Evolutionary conservation across 2,329 filamentous ascomycete genomes (phyloP).

Genomic region (Plenodomus lindquistii): DNA sequence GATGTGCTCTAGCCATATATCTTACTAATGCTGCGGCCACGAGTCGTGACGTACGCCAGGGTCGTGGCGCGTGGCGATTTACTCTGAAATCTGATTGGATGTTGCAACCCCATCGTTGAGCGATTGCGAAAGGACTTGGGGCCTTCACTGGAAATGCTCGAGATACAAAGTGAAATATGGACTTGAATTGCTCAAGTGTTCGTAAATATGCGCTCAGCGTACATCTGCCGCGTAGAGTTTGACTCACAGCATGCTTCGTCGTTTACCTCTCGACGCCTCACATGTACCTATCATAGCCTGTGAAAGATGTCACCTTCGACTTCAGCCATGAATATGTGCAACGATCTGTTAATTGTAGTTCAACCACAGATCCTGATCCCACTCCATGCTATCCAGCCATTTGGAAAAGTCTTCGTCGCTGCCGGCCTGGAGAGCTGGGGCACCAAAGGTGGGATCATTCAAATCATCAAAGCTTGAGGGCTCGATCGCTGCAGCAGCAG

Average conservation of each 20-base stretch:
- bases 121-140: background rate
- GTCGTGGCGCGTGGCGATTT: background rate
- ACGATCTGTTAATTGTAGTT: conserved; percentile 22
- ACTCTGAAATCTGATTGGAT: conserved; percentile 3
- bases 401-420: conserved; percentile 50
- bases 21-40: conserved; percentile 13
- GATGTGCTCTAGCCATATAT: background rate
- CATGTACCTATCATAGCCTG: too few relatives aligned
- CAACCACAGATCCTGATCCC: conserved; percentile 44
- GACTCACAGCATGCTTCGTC: background rate
- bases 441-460: conserved; percentile 39
- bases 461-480: conserved; percentile 5
- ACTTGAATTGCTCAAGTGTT: background rate
- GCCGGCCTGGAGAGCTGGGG: conserved; percentile 37
- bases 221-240: background rate
- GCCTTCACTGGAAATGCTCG: background rate
- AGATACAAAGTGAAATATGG: too few relatives aligned
- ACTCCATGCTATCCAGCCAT: conserved; percentile 51
- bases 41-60: conserved; percentile 14
- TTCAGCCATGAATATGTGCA: background rate
- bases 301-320: background rate
- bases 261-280: background rate
- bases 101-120: background rate
- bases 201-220: background rate
- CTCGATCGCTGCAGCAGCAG: conserved; percentile 2